Conservation (phyloP, 345 rosid species). For the Geranium rotundifolium region DNA sequence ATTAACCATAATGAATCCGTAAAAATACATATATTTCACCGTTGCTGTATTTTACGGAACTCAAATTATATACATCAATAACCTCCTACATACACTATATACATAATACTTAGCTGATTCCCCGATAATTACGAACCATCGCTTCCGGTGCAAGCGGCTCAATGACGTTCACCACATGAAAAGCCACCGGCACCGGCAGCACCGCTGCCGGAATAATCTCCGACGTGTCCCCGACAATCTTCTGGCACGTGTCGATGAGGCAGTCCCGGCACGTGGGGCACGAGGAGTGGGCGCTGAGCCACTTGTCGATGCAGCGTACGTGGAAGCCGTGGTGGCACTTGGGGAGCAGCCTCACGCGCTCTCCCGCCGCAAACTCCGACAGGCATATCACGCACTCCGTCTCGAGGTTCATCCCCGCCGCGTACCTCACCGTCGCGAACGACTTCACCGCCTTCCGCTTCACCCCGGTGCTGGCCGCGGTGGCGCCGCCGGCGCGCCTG, state of each 20-base stretch:
- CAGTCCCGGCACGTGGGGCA: conserved; percentile 96
- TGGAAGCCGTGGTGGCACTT: conserved; percentile 85
- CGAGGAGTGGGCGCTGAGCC: conserved; percentile 83
- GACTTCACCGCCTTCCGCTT: conserved; percentile 61
- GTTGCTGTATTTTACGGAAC: too few relatives aligned
- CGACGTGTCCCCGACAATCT: conserved; percentile 36
- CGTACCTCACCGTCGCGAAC: conserved; percentile 51
- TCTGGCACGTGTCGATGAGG: conserved; percentile 64
- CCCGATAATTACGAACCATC: conserved; percentile 30
- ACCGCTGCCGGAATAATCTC: conserved; percentile 3
- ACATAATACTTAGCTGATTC: conserved; percentile 10
- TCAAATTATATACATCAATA: too few relatives aligned
- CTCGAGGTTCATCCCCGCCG: conserved; percentile 33
- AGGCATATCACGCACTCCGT: conserved; percentile 75
- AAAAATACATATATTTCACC: too few relatives aligned
- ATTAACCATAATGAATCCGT: too few relatives aligned
- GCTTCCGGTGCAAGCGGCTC: conserved; percentile 52
- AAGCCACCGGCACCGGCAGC: conserved; percentile 21
- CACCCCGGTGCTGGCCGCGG: conserved; percentile 61
- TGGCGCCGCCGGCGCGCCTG: conserved; percentile 12
- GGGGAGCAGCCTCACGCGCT: conserved; percentile 58
- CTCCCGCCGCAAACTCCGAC: conserved; percentile 47
- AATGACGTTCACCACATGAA: conserved; percentile 22
- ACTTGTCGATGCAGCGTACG: conserved; percentile 68
- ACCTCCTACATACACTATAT: too few relatives aligned